Conservation (phyloP, 2,329 filamentous ascomycete species). For the Raffaelea ambrosiae region DNA sequence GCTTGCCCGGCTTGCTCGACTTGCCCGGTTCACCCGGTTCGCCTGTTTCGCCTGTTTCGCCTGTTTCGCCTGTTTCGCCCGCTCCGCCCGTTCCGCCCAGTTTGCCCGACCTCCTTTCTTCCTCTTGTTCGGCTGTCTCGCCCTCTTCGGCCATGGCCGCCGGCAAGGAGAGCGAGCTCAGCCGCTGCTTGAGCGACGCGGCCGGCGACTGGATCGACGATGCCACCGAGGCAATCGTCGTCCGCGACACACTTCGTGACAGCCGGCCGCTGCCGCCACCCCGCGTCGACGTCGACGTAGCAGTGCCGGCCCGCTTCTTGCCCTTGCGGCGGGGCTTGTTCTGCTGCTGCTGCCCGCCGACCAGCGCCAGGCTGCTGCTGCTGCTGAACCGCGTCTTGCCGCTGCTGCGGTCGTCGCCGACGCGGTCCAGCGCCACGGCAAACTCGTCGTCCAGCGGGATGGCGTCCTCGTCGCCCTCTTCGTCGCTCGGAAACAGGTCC, state of each 20-base stretch:
- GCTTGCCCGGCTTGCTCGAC: too few relatives aligned
- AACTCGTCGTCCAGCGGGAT: slow-evolving; percentile 92
- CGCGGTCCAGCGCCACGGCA: slow-evolving; percentile 68
- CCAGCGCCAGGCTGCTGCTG: slow-evolving; percentile 49
- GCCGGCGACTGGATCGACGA: slow-evolving; percentile 26
- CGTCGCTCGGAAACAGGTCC: slow-evolving; percentile 84
- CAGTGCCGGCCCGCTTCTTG: slow-evolving; percentile 14
- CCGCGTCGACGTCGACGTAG: not conserved
- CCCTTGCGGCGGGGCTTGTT: slow-evolving; percentile 34
- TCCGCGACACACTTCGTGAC: slow-evolving; percentile 49
- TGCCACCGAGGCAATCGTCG: slow-evolving; percentile 40
- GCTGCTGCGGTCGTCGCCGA: slow-evolving; percentile 69
- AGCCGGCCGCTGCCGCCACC: slow-evolving; percentile 11
- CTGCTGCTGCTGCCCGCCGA: slow-evolving; percentile 63
- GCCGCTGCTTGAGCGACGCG: slow-evolving; percentile 14
- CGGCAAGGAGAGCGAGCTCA: slow-evolving; percentile 12
- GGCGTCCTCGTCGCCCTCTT: slow-evolving; percentile 80
- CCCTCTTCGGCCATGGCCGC: not conserved
- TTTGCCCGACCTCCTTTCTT: slow-evolving; percentile 10
- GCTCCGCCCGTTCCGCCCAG: slow-evolving; percentile 18
- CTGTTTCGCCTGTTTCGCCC: too few relatives aligned
- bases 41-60: too few relatives aligned
- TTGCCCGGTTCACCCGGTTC: too few relatives aligned
- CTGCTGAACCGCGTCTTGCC: slow-evolving; percentile 49
- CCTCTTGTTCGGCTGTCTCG: not conserved